Percentiles rank a stretch among this genome's conserved stretches.
phyloP scores from a whole-genome alignment of 2,329 filamentous ascomycete species.

The Plectosphaerella sp. region DNA sequence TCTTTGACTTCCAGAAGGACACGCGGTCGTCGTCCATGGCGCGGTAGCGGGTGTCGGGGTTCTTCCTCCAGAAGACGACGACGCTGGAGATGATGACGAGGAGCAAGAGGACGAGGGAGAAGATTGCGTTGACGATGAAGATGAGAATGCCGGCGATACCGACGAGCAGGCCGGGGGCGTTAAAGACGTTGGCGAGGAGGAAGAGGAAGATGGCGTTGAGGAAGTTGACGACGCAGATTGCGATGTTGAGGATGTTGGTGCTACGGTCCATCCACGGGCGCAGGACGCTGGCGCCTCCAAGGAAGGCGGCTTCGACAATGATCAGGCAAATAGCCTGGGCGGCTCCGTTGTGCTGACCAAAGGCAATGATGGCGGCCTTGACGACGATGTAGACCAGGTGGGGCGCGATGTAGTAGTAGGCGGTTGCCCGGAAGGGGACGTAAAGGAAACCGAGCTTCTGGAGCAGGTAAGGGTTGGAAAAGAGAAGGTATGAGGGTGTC shows the following conservation, averaged over 20 bases:
- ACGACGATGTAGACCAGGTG: slow-evolving; percentile 73
- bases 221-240: slow-evolving; percentile 86
- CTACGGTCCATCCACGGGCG: slow-evolving; percentile 99
- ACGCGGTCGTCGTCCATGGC: slow-evolving; percentile 57
- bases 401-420: slow-evolving; percentile 91
- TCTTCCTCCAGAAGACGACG: slow-evolving; percentile 80
- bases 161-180: slow-evolving; percentile 75
- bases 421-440: slow-evolving; percentile 91
- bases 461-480: slow-evolving; percentile 86
- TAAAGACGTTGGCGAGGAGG: slow-evolving; percentile 83
- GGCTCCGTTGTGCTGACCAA: slow-evolving; percentile 65
- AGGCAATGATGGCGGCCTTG: slow-evolving; percentile 85
- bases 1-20: slow-evolving; percentile 84
- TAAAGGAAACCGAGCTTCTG: slow-evolving; percentile 99
- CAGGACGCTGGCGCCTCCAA: slow-evolving; percentile 74
- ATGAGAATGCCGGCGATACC: slow-evolving; percentile 87
- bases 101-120: slow-evolving; percentile 76
- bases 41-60: slow-evolving; percentile 73
- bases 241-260: slow-evolving; percentile 94
- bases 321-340: slow-evolving; percentile 80
- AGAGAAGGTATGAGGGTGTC: slow-evolving; percentile 94
- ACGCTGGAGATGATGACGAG: slow-evolving; percentile 63
- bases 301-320: slow-evolving; percentile 72
- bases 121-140: slow-evolving; percentile 82
- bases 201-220: slow-evolving; percentile 85